Evolutionary conservation across 2,329 filamentous ascomycete species (phyloP), one percentile per base, ranked within the genome.

Genomic region (Cladosporium colombiae): DNA sequence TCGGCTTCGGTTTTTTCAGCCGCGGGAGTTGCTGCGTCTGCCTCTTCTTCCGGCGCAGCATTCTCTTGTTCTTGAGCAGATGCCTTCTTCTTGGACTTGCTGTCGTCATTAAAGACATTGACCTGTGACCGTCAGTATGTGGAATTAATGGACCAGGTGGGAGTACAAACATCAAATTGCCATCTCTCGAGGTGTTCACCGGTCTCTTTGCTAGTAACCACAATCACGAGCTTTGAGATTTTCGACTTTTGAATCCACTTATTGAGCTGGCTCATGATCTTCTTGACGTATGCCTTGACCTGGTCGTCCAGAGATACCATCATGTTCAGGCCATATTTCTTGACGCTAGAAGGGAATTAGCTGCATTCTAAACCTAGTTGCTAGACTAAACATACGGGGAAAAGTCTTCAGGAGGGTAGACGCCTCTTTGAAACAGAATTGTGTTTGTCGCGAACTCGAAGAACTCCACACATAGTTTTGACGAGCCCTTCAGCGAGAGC

Each of bases 241-340:
- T 99, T 98, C 77, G 93, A 92, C 73, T 91, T 91, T 62, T 93
- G 85, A 93, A 98, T 98, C 95, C 95, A 99, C 77, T 92, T 92
- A 82, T 96, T 94, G 66, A 99, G 87, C 80, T 99, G 95, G 31
- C 89, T 89, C 93, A 97, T 99, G 82, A 99, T 98, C 81, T 96
- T 97, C 80, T 97, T 97, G 84, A 99, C 96, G 81, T 99, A 99
- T 35, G 93, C 92, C 80, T 97, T 96, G 77, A 99, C 95, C 81
- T 99, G 94, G 82, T 98, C 95, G 78, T 99, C 95, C 69, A 93
- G 88, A 35, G 94, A 96, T 61, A 98, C 93, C 74, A 97, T 91
- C 93, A 97, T 97, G 75, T 97, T 98, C 74, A 99, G 87, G 74
- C 95, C 95, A 89, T 99, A 99, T 82, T 99, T 99, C 83, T 99